These are phyloP conservation scores for Monosporascus sp. DNA, from an alignment of 2,329 filamentous ascomycete genomes.

Conservation along the genomic window DNA sequence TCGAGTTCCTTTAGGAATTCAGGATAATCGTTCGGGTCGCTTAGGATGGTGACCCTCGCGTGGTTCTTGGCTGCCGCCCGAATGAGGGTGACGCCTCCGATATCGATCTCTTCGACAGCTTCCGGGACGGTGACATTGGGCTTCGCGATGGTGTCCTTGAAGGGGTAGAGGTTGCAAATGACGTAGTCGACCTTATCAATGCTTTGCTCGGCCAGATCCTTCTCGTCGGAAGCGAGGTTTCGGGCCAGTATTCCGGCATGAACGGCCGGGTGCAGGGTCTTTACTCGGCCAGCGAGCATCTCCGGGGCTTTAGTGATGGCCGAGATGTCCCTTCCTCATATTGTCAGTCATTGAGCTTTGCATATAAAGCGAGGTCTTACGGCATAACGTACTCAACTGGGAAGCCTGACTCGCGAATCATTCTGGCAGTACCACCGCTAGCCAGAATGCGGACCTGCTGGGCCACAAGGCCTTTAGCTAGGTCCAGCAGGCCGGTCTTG, in stretches of 20 bases:
- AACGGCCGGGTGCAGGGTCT: constrained; percentile 94
- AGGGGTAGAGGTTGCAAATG: constrained; percentile 98
- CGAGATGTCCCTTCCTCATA: constrained; percentile 71
- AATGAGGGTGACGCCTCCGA: constrained; percentile 93
- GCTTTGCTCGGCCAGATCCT: constrained; percentile 91
- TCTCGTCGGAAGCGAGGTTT: constrained; percentile 90
- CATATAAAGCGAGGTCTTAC: neutral
- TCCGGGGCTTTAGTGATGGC: constrained; percentile 95
- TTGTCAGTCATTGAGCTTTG: constrained; percentile 11
- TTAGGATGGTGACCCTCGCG: constrained; percentile 88
- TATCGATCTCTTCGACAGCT: constrained; percentile 98
- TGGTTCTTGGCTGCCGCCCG: constrained; percentile 98
- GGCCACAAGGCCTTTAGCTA: constrained; percentile 84
- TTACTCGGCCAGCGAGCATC: constrained; percentile 75
- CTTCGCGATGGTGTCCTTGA: constrained; percentile 97
- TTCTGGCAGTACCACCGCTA: constrained; percentile 89
- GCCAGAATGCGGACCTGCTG: constrained; percentile 89
- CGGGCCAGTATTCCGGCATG: constrained; percentile 89
- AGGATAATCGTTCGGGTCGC: constrained; percentile 87
- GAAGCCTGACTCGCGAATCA: constrained; percentile 96
- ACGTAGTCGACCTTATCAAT: constrained; percentile 94
- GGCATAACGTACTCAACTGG: constrained; percentile 71
- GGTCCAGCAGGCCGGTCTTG: constrained; percentile 91
- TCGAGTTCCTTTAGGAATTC: constrained; percentile 90
- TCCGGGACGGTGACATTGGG: constrained; percentile 95